Conservation (phyloP, 2,329 filamentous ascomycete genomes). For the Colletotrichum sp. region DNA sequence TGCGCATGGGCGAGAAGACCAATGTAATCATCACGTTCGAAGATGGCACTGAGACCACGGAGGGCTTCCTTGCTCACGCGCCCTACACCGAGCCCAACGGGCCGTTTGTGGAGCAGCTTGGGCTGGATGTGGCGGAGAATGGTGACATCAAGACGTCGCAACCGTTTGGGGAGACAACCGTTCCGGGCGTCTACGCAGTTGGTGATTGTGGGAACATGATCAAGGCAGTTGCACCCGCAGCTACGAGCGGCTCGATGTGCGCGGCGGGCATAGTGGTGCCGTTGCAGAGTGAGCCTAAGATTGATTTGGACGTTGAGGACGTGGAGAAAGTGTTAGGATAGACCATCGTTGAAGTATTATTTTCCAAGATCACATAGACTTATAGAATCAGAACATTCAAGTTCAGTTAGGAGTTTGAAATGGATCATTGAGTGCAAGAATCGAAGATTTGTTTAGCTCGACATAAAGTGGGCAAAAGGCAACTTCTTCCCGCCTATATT, state of each 20-base stretch:
- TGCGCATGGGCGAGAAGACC: slow-evolving; percentile 30
- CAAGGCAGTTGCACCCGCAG: slow-evolving; percentile 32
- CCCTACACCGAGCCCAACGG: slow-evolving; percentile 43
- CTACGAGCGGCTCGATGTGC: slow-evolving; percentile 31
- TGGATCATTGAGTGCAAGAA: background rate
- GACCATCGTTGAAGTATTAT: background rate
- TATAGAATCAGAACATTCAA: background rate
- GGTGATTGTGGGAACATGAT: slow-evolving; percentile 51
- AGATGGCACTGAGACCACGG: slow-evolving; percentile 39
- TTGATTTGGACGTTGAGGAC: background rate
- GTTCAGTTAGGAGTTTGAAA: background rate
- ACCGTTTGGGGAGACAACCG: slow-evolving; percentile 54
- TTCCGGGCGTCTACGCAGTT: slow-evolving; percentile 57
- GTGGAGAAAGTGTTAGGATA: background rate
- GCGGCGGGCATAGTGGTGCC: slow-evolving; percentile 28
- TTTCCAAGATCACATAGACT: background rate
- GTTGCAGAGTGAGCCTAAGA: slow-evolving; percentile 7
- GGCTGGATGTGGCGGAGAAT: slow-evolving; percentile 42
- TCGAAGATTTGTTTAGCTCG: background rate
- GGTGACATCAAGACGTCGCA: slow-evolving; percentile 48
- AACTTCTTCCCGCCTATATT: background rate
- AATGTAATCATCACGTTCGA: slow-evolving; percentile 41
- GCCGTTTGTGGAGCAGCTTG: slow-evolving; percentile 46
- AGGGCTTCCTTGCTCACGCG: slow-evolving; percentile 46
- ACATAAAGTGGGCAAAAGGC: background rate